Conservation (phyloP, 176 grass and related monocot species). For the Typha latifolia region DNA sequence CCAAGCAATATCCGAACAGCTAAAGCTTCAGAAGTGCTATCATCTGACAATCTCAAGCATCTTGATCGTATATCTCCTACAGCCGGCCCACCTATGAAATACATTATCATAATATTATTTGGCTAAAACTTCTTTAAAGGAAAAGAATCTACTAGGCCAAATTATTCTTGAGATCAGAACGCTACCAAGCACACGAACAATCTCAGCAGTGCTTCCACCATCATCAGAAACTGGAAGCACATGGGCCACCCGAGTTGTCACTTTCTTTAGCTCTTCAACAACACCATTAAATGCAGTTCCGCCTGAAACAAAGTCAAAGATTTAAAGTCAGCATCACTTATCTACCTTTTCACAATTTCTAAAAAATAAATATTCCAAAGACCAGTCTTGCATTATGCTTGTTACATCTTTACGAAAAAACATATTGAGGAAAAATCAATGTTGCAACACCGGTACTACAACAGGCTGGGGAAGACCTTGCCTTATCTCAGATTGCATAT, state of each 20-base stretch:
- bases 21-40: slow-evolving; percentile 87
- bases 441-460: too few relatives aligned
- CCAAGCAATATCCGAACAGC: slow-evolving; percentile 82
- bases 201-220: slow-evolving; percentile 95
- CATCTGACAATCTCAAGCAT: slow-evolving; percentile 91
- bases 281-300: slow-evolving; percentile 92
- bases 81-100: slow-evolving; percentile 74
- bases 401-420: too few relatives aligned
- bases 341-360: too few relatives aligned
- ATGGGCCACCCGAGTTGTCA: slow-evolving; percentile 73
- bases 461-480: too few relatives aligned
- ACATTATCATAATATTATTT: not conserved
- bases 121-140: too few relatives aligned
- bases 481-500: too few relatives aligned
- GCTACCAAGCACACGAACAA: slow-evolving; percentile 87
- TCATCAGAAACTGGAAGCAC: slow-evolving; percentile 95
- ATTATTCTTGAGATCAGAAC: not conserved
- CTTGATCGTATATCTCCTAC: slow-evolving; percentile 97
- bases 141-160: not conserved
- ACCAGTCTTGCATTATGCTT: too few relatives aligned
- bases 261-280: slow-evolving; percentile 76
- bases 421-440: too few relatives aligned
- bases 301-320: slow-evolving; percentile 33
- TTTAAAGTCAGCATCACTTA: not conserved
- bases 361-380: too few relatives aligned